A percentile compares a stretch with the other conserved stretches of the same genome.
These are phyloP conservation scores for Carnegiea gigantea DNA, from an alignment of 179 eudicot species.

Conservation along the genomic window DNA sequence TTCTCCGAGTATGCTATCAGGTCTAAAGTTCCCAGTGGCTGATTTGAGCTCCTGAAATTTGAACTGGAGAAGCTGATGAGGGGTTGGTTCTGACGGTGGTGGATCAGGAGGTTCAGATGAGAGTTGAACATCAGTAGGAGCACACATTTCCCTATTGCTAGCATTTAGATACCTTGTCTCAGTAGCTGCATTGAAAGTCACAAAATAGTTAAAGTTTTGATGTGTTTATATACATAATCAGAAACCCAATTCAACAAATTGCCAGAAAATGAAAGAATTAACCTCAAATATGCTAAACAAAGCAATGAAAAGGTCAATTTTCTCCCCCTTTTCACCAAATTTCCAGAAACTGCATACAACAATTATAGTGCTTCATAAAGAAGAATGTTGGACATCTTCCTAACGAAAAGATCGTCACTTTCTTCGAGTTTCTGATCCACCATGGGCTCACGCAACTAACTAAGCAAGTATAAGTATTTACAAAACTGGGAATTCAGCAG, in stretches of 20 bases:
- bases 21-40: slow-evolving; percentile 92
- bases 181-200: slow-evolving; percentile 54
- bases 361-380: slow-evolving; percentile 1
- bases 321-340: too few relatives aligned
- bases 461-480: background rate
- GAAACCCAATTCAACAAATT: slow-evolving; percentile 6
- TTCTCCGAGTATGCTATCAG: slow-evolving; percentile 87
- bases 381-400: background rate
- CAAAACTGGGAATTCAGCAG: background rate
- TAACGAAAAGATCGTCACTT: slow-evolving; percentile 3
- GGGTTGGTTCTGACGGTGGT: slow-evolving; percentile 44
- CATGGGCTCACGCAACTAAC: background rate
- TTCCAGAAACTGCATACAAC: slow-evolving; percentile 16
- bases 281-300: slow-evolving; percentile 6
- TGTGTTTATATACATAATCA: background rate
- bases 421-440: background rate
- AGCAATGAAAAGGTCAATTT: background rate
- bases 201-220: background rate
- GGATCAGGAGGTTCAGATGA: slow-evolving; percentile 53
- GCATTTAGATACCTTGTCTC: slow-evolving; percentile 88
- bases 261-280: slow-evolving; percentile 1
- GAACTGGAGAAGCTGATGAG: slow-evolving; percentile 65
- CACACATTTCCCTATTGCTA: slow-evolving; percentile 91
- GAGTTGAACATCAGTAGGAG: slow-evolving; percentile 59
- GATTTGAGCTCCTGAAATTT: slow-evolving; percentile 80